These are phyloP conservation scores for Phytophthora sansomeana DNA, from an alignment of 352 stramenopile genomes.

Conservation along the genomic window DNA sequence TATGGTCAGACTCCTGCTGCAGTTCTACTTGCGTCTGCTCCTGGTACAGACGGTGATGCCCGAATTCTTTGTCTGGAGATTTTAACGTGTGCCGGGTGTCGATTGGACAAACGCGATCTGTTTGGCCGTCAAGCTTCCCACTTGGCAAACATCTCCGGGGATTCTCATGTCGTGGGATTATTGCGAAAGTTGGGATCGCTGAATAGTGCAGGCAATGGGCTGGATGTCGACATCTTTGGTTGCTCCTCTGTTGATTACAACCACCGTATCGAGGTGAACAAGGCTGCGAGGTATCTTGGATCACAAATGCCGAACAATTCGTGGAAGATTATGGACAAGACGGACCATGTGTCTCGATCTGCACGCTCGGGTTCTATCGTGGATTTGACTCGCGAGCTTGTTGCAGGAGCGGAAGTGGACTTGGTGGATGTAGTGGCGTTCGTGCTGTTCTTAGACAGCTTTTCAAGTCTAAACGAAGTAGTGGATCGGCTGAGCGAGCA, in stretches of 20 bases:
- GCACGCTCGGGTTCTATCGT: slow-evolving; percentile 32
- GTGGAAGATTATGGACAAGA: slow-evolving; percentile 35
- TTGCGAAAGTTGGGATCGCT: slow-evolving; percentile 42
- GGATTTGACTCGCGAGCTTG: slow-evolving; percentile 46
- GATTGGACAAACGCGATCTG: slow-evolving; percentile 65
- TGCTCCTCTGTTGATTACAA: slow-evolving; percentile 67
- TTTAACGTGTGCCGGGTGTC: slow-evolving; percentile 55
- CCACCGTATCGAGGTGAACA: slow-evolving; percentile 36
- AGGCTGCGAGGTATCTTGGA: slow-evolving; percentile 33
- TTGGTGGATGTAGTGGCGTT: slow-evolving; percentile 75
- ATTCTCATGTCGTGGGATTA: slow-evolving; percentile 41
- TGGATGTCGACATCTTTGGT: slow-evolving; percentile 71
- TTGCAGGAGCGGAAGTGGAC: slow-evolving; percentile 49
- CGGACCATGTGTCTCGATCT: slow-evolving; percentile 10
- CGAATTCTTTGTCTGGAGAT: slow-evolving; percentile 61
- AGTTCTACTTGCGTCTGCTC: slow-evolving; percentile 55
- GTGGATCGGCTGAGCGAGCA: slow-evolving; percentile 59
- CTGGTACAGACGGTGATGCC: slow-evolving; percentile 23
- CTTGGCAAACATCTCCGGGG: slow-evolving; percentile 51
- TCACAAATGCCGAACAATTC: slow-evolving; percentile 43
- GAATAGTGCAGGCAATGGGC: slow-evolving; percentile 24
- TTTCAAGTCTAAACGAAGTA: slow-evolving; percentile 71
- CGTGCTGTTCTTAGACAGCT: slow-evolving; percentile 74
- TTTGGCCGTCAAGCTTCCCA: slow-evolving; percentile 70
- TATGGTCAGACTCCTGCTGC: slow-evolving; percentile 72